A percentile compares a stretch with the other conserved stretches of the same genome.
These are phyloP conservation scores for Tuber borchii DNA, from an alignment of 495 filamentous ascomycete genomes.

Conservation along the genomic window DNA sequence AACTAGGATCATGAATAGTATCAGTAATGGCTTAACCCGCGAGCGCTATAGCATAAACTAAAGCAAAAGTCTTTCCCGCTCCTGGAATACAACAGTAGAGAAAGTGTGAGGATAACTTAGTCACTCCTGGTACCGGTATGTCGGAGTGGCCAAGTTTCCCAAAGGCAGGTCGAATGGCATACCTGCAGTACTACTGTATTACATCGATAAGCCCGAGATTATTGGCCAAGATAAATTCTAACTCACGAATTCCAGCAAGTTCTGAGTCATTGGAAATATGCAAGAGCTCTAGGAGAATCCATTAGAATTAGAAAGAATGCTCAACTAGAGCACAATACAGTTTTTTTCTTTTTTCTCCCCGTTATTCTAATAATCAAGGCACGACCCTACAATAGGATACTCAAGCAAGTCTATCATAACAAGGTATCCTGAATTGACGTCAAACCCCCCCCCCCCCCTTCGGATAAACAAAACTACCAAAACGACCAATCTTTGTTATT, in stretches of 20 bases:
- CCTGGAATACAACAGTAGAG: no score
- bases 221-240: not conserved
- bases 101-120: not conserved
- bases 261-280: not conserved
- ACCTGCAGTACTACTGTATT: no score
- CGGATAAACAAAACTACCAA: not conserved
- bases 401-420: not conserved
- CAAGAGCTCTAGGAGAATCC: not conserved
- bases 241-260: not conserved
- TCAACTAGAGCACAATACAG: not conserved
- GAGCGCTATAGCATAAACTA: no score
- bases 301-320: not conserved
- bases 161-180: not conserved
- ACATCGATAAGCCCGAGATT: not conserved
- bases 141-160: not conserved
- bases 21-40: not conserved
- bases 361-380: not conserved
- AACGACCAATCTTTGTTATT: not conserved
- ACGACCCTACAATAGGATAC: not conserved
- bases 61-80: no score
- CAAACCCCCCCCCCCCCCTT: no score
- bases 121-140: not conserved
- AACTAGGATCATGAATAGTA: not conserved
- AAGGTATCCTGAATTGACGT: not conserved
- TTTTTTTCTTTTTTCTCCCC: not conserved